Percentiles rank a stretch among this genome's conserved stretches.
phyloP scores from a whole-genome alignment of 306 rosid species.

The Argentina anserina region DNA sequence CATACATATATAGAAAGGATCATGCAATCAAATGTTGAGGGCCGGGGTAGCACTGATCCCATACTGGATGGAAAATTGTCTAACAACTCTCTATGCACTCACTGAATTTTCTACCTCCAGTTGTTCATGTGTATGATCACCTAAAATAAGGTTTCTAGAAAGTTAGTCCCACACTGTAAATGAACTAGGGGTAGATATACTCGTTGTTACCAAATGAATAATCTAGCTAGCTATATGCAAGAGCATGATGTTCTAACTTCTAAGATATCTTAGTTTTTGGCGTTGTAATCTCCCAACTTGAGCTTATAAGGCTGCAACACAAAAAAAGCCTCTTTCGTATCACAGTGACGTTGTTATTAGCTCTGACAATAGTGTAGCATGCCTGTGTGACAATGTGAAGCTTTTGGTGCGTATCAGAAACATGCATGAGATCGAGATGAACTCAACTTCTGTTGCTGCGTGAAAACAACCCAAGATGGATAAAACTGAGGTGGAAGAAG shows the following conservation, averaged over 20 bases:
- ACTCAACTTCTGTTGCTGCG: slow-evolving; percentile 78
- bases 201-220: neutral
- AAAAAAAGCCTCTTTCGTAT: neutral
- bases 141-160: neutral
- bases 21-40: neutral
- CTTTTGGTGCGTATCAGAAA: neutral
- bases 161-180: neutral
- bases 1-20: neutral
- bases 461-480: slow-evolving; percentile 83
- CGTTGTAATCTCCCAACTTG: neutral
- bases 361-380: neutral
- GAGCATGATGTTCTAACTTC: neutral
- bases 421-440: slow-evolving; percentile 6
- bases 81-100: neutral
- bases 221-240: neutral
- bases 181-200: neutral
- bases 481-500: slow-evolving; percentile 55
- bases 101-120: neutral
- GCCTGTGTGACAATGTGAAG: neutral
- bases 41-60: neutral
- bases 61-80: neutral
- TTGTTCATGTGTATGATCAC: neutral
- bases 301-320: neutral
- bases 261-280: neutral
- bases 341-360: neutral